Percentiles rank a stretch among this genome's conserved stretches.
Conservation (phyloP, 768 basidiomycete genomes). For the Naganishia antarctica region DNA sequence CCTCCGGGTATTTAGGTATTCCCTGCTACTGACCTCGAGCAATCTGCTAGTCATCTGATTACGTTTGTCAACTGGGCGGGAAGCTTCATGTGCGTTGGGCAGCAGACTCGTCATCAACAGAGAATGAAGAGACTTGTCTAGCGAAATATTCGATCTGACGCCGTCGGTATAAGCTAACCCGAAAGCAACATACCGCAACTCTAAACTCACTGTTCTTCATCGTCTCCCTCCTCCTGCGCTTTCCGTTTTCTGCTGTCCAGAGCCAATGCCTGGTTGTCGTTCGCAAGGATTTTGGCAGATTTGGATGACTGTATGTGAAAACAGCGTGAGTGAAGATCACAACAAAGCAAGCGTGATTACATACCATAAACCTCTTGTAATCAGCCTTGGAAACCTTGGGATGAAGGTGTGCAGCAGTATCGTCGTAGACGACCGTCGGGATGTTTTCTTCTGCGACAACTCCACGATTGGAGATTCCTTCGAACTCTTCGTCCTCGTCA, state of each 20-base stretch:
- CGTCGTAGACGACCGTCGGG: conserved; percentile 45
- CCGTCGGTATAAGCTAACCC: background rate
- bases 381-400: conserved; percentile 36
- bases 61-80: conserved; percentile 43
- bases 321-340: background rate
- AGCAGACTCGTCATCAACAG: conserved; percentile 45
- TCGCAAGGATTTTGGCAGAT: conserved; percentile 46
- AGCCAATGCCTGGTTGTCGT: conserved; percentile 28
- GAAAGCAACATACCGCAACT: background rate
- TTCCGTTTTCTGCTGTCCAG: conserved; percentile 26
- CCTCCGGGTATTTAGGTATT: no score
- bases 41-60: conserved; percentile 39
- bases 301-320: conserved; percentile 33
- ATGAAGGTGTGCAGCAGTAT: conserved; percentile 20
- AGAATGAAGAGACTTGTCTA: conserved; percentile 48
- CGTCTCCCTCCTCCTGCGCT: conserved; percentile 32
- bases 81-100: conserved; percentile 31
- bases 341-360: conserved; percentile 11
- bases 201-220: conserved; percentile 37
- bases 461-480: conserved; percentile 25
- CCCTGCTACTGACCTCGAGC: conserved; percentile 31
- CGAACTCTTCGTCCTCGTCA: conserved; percentile 29
- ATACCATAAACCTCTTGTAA: conserved; percentile 47
- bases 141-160: conserved; percentile 41
- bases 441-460: conserved; percentile 29